These are phyloP conservation scores for Botrytis aclada DNA, from an alignment of 2,329 filamentous ascomycete species.

Conservation along the genomic window DNA sequence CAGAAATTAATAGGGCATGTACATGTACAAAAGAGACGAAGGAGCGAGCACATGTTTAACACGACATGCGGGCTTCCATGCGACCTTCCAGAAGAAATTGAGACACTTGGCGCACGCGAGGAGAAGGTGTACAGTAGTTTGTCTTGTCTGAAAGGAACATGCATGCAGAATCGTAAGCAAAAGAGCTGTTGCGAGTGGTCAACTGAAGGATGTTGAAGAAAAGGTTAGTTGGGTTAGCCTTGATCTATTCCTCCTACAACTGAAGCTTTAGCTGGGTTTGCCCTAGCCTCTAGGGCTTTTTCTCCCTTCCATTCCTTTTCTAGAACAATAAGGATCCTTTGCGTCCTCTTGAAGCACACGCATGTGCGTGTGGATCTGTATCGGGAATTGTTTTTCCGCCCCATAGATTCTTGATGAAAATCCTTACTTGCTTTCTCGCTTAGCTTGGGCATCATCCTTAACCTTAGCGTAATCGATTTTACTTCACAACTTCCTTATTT, in stretches of 20 bases:
- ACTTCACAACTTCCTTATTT: background rate
- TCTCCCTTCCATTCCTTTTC: background rate
- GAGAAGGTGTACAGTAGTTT: background rate
- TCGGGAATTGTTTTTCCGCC: conserved; percentile 7
- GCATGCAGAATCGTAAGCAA: background rate
- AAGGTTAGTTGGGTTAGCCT: background rate
- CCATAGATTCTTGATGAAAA: background rate
- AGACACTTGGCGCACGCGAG: background rate
- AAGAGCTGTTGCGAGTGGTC: background rate
- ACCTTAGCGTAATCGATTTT: background rate
- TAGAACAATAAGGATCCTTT: conserved; percentile 10
- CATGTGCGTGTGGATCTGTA: background rate
- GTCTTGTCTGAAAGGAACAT: conserved; percentile 3
- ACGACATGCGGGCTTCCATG: conserved; percentile 12
- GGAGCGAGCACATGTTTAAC: conserved; percentile 12
- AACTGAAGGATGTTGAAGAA: background rate
- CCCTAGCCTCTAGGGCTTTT: background rate
- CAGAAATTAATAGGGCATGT: background rate
- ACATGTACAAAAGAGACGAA: background rate
- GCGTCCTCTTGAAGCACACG: conserved; percentile 1
- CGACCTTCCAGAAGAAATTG: conserved; percentile 13
- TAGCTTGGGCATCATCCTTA: conserved; percentile 8
- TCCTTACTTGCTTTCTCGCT: conserved; percentile 14
- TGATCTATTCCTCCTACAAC: background rate
- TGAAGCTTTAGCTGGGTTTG: background rate